A percentile compares a stretch with the other conserved stretches of the same genome.
These are phyloP conservation scores for Leccinum pallidistipes DNA, from an alignment of 1,284 basidiomycete genomes.

Conservation along the genomic window DNA sequence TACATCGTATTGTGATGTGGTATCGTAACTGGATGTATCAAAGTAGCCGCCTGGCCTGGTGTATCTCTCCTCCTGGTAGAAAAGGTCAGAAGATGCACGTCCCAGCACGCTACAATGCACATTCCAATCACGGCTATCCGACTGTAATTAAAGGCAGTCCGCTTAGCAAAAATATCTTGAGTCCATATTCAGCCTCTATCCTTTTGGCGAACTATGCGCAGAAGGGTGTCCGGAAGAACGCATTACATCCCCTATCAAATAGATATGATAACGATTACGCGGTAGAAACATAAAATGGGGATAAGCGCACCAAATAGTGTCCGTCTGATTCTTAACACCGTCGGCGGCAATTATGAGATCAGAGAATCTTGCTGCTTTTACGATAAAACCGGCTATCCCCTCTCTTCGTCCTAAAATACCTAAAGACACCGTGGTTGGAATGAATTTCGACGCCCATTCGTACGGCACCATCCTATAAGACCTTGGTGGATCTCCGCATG, in stretches of 20 bases:
- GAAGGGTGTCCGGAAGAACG: conserved; percentile 26
- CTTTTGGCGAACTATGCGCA: conserved; percentile 25
- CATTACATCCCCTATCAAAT: conserved; percentile 23
- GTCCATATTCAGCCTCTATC: conserved; percentile 21
- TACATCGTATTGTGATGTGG: neutral
- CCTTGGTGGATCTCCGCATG: conserved; percentile 20
- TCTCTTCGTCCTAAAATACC: conserved; percentile 20
- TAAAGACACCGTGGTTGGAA: conserved; percentile 9
- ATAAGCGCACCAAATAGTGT: conserved; percentile 24
- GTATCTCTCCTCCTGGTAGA: conserved; percentile 16
- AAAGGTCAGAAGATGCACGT: conserved; percentile 19
- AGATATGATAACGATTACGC: conserved; percentile 2
- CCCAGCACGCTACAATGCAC: conserved; percentile 8
- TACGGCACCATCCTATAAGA: conserved; percentile 8
- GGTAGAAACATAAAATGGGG: conserved; percentile 1
- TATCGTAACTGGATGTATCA: conserved; percentile 23
- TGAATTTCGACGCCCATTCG: conserved; percentile 6
- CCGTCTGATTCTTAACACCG: conserved; percentile 28
- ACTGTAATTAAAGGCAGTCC: conserved; percentile 16
- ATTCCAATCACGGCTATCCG: conserved; percentile 6
- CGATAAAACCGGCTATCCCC: conserved; percentile 17
- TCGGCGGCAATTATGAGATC: conserved; percentile 31
- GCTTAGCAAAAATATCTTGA: conserved; percentile 14
- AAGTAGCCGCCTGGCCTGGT: neutral
- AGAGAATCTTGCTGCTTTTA: conserved; percentile 14